Percentiles rank a stretch among this genome's conserved stretches.
These are phyloP conservation scores for Colletotrichum spaethianum DNA, from an alignment of 2,329 filamentous ascomycete species.

Conservation along the genomic window DNA sequence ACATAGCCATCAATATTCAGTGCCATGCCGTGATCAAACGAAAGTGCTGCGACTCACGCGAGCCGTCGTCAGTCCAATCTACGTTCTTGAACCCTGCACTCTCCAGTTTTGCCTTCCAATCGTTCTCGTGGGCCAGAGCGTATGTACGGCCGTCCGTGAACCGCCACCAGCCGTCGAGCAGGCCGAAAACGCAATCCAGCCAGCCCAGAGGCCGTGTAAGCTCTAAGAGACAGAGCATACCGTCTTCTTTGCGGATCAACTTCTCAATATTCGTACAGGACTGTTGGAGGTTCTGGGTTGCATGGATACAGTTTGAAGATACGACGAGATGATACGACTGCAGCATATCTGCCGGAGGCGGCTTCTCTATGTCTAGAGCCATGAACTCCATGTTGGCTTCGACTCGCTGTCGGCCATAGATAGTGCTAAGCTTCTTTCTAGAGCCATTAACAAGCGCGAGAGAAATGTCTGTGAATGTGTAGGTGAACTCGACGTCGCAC, in stretches of 20 bases:
- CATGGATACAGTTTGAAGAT: conserved; percentile 53
- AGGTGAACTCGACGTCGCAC: conserved; percentile 48
- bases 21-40: conserved; percentile 1
- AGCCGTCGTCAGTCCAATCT: conserved; percentile 45
- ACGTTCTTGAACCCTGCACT: conserved; percentile 45
- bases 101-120: conserved; percentile 44
- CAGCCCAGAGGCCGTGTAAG: conserved; percentile 46
- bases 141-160: conserved; percentile 47
- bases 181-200: conserved; percentile 50
- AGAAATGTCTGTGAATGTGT: conserved; percentile 61
- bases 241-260: conserved; percentile 47
- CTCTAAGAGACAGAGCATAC: conserved; percentile 49
- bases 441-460: conserved; percentile 48
- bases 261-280: conserved; percentile 34
- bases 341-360: conserved; percentile 32
- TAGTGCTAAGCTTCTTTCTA: conserved; percentile 44
- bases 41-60: conserved; percentile 43
- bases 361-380: conserved; percentile 49
- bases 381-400: conserved; percentile 47
- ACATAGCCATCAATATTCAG: background rate
- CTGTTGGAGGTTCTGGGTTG: background rate
- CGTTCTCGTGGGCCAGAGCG: conserved; percentile 40
- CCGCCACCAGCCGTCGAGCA: conserved; percentile 54
- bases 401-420: background rate
- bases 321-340: conserved; percentile 50